Evolutionary conservation across 257 asterid genomes (phyloP), one percentile per base, ranked within the genome.

Genomic region (Gentiana macrophylla): DNA sequence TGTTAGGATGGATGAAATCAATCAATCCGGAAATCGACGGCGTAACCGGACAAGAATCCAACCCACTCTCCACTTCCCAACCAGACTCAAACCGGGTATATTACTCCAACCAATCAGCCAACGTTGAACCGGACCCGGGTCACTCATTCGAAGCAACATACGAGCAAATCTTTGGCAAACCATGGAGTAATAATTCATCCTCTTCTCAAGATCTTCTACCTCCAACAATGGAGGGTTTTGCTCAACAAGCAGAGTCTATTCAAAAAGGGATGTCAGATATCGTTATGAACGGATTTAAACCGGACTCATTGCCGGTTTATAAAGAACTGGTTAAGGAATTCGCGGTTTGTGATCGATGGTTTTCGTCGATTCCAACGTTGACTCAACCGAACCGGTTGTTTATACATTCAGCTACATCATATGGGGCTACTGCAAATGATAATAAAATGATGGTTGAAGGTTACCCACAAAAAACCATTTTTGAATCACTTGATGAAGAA

Each of bases 331-430:
- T 86, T 2, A 46, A 77, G 0, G 87, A 86, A 62, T 86, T 70
- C 11, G 95, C 80, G 0, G 85, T 86, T n/a, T 86, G 91, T 48
- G 95, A 86, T 45, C 66, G 95, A 2, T 86, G 95, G 95, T 86
- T 86, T 6, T 72, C 82, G 1, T 80, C 95, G 0, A 67, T 48
- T 5, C 95, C 95, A 0, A 63, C 81, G 0, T 59, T 80, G 70
- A 83, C 95, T 1, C 95, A 86, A 55, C 95, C 89, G 1, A 86
- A 86, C 54, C 66, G 93, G 80, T 75, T 86, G 10, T 86, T 69
- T 57, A 70, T 83, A 35, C 91, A 86, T 72, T 83, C 95, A 36
- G 89, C 85, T 0, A 86, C 95, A 0, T 83, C 95, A 2, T 55
- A 68, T 49, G 95, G 95, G 4, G 78, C 89, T 0, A 76, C 72